Conservation (phyloP, 2,329 filamentous ascomycete genomes). For the Arthrobotrys musiformis region DNA sequence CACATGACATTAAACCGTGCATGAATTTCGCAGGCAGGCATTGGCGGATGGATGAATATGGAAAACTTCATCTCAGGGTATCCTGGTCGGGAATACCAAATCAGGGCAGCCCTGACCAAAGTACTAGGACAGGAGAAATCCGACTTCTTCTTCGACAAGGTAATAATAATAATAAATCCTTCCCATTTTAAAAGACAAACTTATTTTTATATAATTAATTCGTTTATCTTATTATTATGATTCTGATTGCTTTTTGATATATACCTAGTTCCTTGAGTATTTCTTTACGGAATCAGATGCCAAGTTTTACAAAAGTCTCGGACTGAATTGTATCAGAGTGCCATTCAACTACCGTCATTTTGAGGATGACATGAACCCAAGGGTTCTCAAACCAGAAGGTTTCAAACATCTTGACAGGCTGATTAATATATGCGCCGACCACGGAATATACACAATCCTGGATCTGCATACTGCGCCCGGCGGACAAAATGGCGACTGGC, state of each 20-base stretch:
- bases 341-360: conserved; percentile 73
- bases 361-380: conserved; percentile 67
- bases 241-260: neutral
- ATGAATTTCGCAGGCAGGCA: conserved; percentile 60
- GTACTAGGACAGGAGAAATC: conserved; percentile 70
- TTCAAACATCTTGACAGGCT: conserved; percentile 67
- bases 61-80: conserved; percentile 75
- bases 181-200: no score
- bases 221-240: neutral
- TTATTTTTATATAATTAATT: no score
- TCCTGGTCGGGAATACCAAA: conserved; percentile 70
- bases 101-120: conserved; percentile 68
- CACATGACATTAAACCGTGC: no score
- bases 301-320: conserved; percentile 69
- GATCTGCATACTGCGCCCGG: conserved; percentile 66
- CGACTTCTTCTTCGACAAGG: conserved; percentile 71
- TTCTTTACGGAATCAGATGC: conserved; percentile 72
- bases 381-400: conserved; percentile 65
- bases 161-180: no score
- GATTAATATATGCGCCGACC: conserved; percentile 64
- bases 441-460: conserved; percentile 65
- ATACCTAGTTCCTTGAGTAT: conserved; percentile 64
- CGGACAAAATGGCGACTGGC: conserved; percentile 67
- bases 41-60: conserved; percentile 63
- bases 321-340: conserved; percentile 70